Base-by-base conservation (phyloP, 2,329 filamentous ascomycete species). In the Fusarium veterinarium region DNA sequence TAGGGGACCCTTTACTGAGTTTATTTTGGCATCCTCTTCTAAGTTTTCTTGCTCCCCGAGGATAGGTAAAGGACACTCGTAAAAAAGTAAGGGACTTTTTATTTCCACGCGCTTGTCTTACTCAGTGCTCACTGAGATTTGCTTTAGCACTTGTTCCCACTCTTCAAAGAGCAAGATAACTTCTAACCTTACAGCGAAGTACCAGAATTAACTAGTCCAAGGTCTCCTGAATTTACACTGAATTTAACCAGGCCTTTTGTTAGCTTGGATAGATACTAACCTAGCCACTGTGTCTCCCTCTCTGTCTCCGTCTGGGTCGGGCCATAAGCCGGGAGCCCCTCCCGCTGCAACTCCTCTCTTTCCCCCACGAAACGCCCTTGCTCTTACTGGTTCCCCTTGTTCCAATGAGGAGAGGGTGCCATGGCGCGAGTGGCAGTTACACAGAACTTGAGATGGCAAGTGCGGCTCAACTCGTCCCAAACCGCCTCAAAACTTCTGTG, bases 391-490 rank as follows among this genome's bases (percentile, higher is more conserved):
- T 42, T 9, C 56, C 45, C 46, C 65, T 58, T 64, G 33, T 20
- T 38, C 53, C 42, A 60, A 72, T 48, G 9, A 68, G 63, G 57
- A 37, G 35, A 40, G 17, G 51, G 33, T 30, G 25, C 7, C 44
- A 46, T 31, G 20, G 23, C 16, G 37, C 25, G 52, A 31, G 41
- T 40, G 35, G 31, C 46, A 55, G 57, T 63, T 37, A 33, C 56
- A 69, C 41, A 44, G 14, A 58, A 45, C 33, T 25, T 45, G 38
- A 44, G 44, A 49, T 20, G 41, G 28, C 30, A 67, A 48, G 44
- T 63, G 57, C 65, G 58, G 51, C 58, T 69, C 66, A 46, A 69
- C 60, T 48, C n/a, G 31, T 51, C 31, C 42, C 41, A 37, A 35
- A 44, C 59, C 41, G 19, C n/a, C 48, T 55, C 41, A 40, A 40